Percentiles rank a stretch among this genome's conserved stretches.
Evolutionary conservation across 192 early-diverging fungal species (phyloP).

Genomic region (Podila horticola): DNA sequence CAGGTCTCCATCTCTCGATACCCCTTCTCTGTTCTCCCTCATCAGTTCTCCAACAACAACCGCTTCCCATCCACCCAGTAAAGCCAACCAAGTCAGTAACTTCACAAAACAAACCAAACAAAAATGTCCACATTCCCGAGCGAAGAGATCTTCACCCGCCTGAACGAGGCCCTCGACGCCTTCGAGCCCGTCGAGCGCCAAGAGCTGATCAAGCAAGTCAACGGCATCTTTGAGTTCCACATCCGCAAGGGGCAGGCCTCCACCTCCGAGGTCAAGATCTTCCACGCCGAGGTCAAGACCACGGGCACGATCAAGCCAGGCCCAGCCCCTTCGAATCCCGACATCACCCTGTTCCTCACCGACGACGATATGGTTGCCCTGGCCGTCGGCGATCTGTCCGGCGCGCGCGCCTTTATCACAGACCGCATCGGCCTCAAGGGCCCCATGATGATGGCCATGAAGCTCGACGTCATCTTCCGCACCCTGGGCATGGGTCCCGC

Average conservation of each 20-base stretch:
- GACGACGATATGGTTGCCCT: slow-evolving; percentile 91
- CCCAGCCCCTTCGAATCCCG: slow-evolving; percentile 69
- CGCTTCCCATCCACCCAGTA: too few species aligned
- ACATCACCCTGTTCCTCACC: slow-evolving; percentile 75
- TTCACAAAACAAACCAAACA: too few species aligned
- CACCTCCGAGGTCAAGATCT: slow-evolving; percentile 75
- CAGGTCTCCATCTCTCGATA: too few species aligned
- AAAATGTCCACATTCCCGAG: slow-evolving; percentile 61
- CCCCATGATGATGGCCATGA: slow-evolving; percentile 79
- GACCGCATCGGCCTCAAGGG: slow-evolving; percentile 90
- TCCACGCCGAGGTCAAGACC: slow-evolving; percentile 79
- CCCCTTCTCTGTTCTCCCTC: too few species aligned
- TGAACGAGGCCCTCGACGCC: slow-evolving; percentile 67
- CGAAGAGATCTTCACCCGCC: slow-evolving; percentile 74
- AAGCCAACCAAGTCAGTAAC: too few species aligned
- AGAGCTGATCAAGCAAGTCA: slow-evolving; percentile 73
- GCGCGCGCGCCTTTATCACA: slow-evolving; percentile 92
- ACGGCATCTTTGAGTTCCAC: slow-evolving; percentile 86
- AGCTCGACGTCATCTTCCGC: slow-evolving; percentile 74
- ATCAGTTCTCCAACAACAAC: too few species aligned
- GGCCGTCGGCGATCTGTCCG: slow-evolving; percentile 77
- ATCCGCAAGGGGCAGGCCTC: slow-evolving; percentile 68
- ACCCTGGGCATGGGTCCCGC: slow-evolving; percentile 44
- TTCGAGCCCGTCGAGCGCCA: slow-evolving; percentile 67
- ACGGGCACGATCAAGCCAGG: slow-evolving; percentile 58